Percentiles rank a stretch among this genome's conserved stretches.
Conservation (phyloP, 352 stramenopile genomes). For the Globisporangium perplexum region DNA sequence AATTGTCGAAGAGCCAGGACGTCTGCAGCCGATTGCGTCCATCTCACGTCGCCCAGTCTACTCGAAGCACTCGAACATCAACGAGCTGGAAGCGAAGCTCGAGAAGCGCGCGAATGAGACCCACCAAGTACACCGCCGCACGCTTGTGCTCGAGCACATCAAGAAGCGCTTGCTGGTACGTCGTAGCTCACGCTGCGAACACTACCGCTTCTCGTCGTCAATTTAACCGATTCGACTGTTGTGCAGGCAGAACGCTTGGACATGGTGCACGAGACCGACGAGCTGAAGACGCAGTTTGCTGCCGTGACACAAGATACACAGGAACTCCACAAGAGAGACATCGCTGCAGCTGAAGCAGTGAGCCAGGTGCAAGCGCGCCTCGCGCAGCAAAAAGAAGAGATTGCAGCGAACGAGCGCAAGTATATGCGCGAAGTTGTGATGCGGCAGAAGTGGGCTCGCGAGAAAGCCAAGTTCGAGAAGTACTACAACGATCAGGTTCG, state of each 20-base stretch:
- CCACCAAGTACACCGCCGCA: conserved; percentile 51
- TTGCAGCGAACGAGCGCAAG: conserved; percentile 48
- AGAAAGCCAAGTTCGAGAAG: conserved; percentile 82
- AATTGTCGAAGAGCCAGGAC: conserved; percentile 41
- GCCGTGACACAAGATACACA: conserved; percentile 64
- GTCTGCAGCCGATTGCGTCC: conserved; percentile 63
- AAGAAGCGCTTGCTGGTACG: conserved; percentile 59
- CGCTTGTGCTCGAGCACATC: conserved; percentile 75
- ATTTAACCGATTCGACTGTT: not conserved
- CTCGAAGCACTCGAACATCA: conserved; percentile 82
- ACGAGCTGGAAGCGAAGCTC: conserved; percentile 60
- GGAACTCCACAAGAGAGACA: conserved; percentile 76
- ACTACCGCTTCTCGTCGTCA: not conserved
- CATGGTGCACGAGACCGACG: conserved; percentile 43
- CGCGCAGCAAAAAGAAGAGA: conserved; percentile 63
- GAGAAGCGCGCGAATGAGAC: conserved; percentile 51
- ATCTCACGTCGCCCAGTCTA: conserved; percentile 77
- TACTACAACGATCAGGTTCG: conserved; percentile 78
- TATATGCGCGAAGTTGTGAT: conserved; percentile 65
- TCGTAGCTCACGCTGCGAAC: not conserved
- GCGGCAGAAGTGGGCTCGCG: conserved; percentile 66
- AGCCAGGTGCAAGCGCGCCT: conserved; percentile 65
- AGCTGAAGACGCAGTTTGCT: conserved; percentile 53
- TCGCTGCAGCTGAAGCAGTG: conserved; percentile 59
- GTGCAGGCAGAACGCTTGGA: conserved; percentile 43